Conservation (phyloP, 768 basidiomycete species). For the Boletellus ananas region DNA sequence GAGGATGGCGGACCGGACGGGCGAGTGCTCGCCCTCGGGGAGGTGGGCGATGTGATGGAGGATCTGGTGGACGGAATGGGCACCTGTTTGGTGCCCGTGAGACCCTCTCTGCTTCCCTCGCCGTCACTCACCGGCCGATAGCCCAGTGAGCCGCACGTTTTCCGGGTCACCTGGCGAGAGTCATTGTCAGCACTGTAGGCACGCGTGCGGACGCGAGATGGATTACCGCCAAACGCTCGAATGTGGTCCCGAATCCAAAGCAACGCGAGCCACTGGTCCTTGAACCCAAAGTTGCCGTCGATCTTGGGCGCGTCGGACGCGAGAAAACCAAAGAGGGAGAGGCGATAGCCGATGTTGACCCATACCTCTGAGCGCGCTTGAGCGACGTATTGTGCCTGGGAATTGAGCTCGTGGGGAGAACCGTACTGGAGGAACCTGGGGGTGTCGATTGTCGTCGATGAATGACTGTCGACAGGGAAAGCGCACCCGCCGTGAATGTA, state of each 20-base stretch:
- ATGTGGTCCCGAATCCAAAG: constrained; percentile 72
- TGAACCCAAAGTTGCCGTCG: constrained; percentile 78
- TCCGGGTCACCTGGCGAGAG: constrained; percentile 49
- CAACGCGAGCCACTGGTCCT: constrained; percentile 79
- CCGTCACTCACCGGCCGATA: constrained; percentile 58
- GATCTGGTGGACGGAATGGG: constrained; percentile 72
- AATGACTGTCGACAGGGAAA: not conserved
- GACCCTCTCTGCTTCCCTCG: not conserved
- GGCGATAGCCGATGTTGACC: constrained; percentile 74
- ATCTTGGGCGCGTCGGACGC: constrained; percentile 59
- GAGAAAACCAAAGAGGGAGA: constrained; percentile 75
- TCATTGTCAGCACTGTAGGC: not conserved
- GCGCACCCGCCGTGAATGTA: constrained; percentile 76
- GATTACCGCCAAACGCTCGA: constrained; percentile 51
- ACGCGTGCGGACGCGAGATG: not conserved
- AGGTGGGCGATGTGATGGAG: constrained; percentile 66
- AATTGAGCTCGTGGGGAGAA: constrained; percentile 58
- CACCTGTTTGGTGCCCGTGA: constrained; percentile 39
- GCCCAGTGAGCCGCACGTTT: constrained; percentile 59
- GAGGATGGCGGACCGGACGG: constrained; percentile 61
- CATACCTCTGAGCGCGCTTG: constrained; percentile 64
- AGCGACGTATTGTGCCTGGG: constrained; percentile 65
- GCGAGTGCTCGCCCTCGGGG: constrained; percentile 51
- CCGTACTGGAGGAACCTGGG: constrained; percentile 74
- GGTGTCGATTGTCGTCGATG: too few species aligned